Evolutionary conservation across 345 rosid species (phyloP).

Genomic region (Raphanus sativus): DNA sequence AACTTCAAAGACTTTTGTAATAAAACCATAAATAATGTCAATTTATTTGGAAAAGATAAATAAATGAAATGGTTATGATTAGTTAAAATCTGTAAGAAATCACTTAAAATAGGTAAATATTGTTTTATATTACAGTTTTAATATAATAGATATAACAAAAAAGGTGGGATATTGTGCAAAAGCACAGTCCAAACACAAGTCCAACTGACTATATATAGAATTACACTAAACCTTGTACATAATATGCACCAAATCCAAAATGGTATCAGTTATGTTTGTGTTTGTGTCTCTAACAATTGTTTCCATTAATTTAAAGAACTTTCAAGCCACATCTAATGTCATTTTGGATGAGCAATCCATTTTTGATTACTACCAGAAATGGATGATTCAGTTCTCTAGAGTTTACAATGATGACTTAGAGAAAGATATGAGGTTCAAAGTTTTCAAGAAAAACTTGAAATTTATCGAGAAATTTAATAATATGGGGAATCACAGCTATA

Average conservation of each 20-base stretch:
- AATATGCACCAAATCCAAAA: not conserved
- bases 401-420: constrained; percentile 24
- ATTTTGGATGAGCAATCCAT: constrained; percentile 1
- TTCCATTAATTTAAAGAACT: not conserved
- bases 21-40: too few relatives aligned
- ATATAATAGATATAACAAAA: too few relatives aligned
- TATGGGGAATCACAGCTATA: constrained; percentile 39
- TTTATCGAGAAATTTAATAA: constrained; percentile 40
- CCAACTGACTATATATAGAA: too few relatives aligned
- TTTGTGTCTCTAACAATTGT: not conserved
- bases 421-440: constrained; percentile 28
- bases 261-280: not conserved
- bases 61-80: too few relatives aligned
- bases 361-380: constrained; percentile 26
- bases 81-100: too few relatives aligned
- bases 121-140: too few relatives aligned
- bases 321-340: constrained; percentile 10
- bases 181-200: too few relatives aligned
- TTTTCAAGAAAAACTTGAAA: constrained; percentile 39
- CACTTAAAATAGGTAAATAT: too few relatives aligned
- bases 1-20: too few relatives aligned
- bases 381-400: constrained; percentile 33
- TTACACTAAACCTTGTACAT: too few relatives aligned
- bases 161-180: too few relatives aligned
- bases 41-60: too few relatives aligned